phyloP scores from a whole-genome alignment of 345 rosid genomes.

The Iberis pinnata region DNA sequence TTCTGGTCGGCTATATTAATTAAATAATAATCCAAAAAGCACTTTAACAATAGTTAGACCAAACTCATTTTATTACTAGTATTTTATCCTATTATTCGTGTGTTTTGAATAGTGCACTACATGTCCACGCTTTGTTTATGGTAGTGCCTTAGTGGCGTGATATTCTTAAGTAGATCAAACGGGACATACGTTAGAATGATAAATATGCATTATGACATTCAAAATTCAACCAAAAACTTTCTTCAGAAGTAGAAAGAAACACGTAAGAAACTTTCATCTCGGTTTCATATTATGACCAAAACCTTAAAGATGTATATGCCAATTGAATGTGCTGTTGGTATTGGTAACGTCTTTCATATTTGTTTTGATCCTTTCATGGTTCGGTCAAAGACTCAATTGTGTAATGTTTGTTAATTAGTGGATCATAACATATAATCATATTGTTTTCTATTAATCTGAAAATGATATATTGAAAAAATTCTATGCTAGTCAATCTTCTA shows the following conservation, averaged over 20 bases:
- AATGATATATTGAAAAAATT: constrained; percentile 14
- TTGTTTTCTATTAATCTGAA: constrained; percentile 23
- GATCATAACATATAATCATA: neutral
- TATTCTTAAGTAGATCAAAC: constrained; percentile 10
- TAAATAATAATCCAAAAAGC: no score
- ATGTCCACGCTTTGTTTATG: constrained; percentile 6
- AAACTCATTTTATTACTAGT: neutral
- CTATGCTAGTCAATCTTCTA: constrained; percentile 1
- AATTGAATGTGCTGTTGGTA: constrained; percentile 22
- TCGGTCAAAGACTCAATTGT: constrained; percentile 32
- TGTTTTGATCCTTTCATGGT: constrained; percentile 19
- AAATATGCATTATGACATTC: constrained; percentile 17
- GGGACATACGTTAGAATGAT: constrained; percentile 17
- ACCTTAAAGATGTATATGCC: constrained; percentile 2
- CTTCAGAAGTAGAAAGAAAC: constrained; percentile 26
- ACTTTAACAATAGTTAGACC: no score
- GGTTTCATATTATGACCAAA: constrained; percentile 22
- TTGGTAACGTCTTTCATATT: constrained; percentile 28
- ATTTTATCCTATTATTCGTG: neutral
- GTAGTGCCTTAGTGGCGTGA: constrained; percentile 25
- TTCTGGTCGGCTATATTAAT: no score
- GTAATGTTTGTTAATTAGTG: constrained; percentile 22
- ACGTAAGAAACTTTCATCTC: constrained; percentile 26
- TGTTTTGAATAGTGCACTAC: constrained; percentile 1
- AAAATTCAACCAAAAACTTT: constrained; percentile 21